Evolutionary conservation across 305 asterid species (phyloP).

Genomic region (Fraxinus velutina): DNA sequence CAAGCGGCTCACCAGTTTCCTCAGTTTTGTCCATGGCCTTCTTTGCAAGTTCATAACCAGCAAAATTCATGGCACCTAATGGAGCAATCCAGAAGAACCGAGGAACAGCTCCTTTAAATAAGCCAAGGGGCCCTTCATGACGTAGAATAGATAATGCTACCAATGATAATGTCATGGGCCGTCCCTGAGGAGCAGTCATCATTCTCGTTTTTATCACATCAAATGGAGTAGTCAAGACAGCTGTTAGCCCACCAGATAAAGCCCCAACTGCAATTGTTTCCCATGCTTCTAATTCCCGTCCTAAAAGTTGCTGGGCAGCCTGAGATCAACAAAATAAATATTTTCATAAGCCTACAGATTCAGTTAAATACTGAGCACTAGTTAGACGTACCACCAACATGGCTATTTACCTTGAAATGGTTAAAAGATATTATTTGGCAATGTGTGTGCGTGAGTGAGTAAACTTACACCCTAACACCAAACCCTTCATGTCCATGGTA

Average conservation of each 20-base stretch:
- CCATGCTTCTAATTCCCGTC: constrained; percentile 90
- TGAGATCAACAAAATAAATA: constrained; percentile 19
- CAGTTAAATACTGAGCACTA: neutral
- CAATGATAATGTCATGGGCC: constrained; percentile 46
- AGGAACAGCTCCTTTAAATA: constrained; percentile 91
- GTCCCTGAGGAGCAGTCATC: constrained; percentile 86
- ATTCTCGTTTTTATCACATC: constrained; percentile 93
- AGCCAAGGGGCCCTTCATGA: constrained; percentile 79
- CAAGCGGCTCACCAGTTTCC: constrained; percentile 39
- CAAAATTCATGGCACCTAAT: constrained; percentile 91
- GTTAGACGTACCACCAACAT: neutral
- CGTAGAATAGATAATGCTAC: constrained; percentile 70
- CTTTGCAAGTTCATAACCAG: constrained; percentile 86
- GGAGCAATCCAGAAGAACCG: constrained; percentile 99
- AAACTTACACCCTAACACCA: neutral
- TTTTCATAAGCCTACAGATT: neutral
- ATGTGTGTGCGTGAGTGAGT: neutral
- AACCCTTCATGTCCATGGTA: neutral
- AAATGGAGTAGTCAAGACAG: constrained; percentile 85
- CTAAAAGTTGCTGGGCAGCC: constrained; percentile 63
- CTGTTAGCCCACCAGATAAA: constrained; percentile 81
- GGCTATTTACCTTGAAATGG: neutral
- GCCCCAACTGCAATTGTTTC: constrained; percentile 90
- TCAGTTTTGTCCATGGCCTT: constrained; percentile 75
- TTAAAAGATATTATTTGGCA: neutral